Conservation (phyloP, 2,329 filamentous ascomycete genomes). For the Ilyonectria robusta region DNA sequence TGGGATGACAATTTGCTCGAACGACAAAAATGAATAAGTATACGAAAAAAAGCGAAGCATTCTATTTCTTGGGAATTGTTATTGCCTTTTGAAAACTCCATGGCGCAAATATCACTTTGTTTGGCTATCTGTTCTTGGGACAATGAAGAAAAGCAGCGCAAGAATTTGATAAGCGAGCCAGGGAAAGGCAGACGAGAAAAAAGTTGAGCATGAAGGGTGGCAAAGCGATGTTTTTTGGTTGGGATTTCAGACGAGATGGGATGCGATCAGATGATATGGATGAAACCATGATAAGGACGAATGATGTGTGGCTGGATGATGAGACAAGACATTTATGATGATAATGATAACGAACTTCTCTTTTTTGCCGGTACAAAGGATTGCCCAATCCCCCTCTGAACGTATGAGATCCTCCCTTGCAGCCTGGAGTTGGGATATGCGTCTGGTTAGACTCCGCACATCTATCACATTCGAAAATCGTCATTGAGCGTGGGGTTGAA, state of each 20-base stretch:
- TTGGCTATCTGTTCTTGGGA: constrained; percentile 14
- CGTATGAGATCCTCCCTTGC: neutral
- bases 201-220: constrained; percentile 40
- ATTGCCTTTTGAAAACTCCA: constrained; percentile 4
- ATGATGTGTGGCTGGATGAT: constrained; percentile 36
- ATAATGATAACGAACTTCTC: constrained; percentile 46
- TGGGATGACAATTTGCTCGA: constrained; percentile 18
- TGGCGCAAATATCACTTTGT: neutral
- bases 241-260: constrained; percentile 29
- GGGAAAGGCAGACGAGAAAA: constrained; percentile 27
- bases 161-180: constrained; percentile 12
- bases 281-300: constrained; percentile 34
- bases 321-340: constrained; percentile 46
- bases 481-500: neutral
- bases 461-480: constrained; percentile 19
- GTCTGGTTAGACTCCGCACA: neutral
- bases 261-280: constrained; percentile 34
- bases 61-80: constrained; percentile 14
- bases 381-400: neutral
- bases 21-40: constrained; percentile 19
- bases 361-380: constrained; percentile 21
- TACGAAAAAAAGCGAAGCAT: constrained; percentile 24
- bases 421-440: neutral
- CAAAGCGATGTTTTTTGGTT: constrained; percentile 38
- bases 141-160: constrained; percentile 15